Evolutionary conservation across 1,284 basidiomycete species (phyloP), one percentile per base, ranked within the genome.

Genomic region (Ceratobasidium sp.): DNA sequence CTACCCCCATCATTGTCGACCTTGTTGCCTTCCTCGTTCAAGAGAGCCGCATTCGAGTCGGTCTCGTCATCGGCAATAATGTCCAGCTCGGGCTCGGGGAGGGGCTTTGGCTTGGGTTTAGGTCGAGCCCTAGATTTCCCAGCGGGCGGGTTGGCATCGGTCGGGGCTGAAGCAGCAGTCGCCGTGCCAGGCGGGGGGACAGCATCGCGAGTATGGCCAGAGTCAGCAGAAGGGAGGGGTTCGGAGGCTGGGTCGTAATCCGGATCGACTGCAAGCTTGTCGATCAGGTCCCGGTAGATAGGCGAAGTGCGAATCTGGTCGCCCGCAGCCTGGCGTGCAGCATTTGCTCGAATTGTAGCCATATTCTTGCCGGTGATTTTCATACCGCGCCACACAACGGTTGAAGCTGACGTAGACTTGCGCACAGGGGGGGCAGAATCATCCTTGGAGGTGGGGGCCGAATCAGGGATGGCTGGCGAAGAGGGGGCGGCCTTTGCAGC

Each of bases 191-290:
- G 54, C 2, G 54, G 2, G 32, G 22, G 54, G 17, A 25, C 22
- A 29, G 54, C n/a, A n/a, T n/a, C 7, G 43, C 43, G 43, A 44
- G 7, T 13, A 44, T 13, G 43, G 13, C 43, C 32, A 13, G 40
- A 40, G 7, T 44, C 61, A 29, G 65, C 40, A 19, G 29, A 29
- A n/a, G 65, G 65, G 25, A 11, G 5, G 19, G 65, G 65, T 15
- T 67, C 65, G 6, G 65, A 51, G 1, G 65, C 22, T 32, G 66
- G 66, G 37, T 68, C 51, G 66, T 68, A 68, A 8, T 37, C 34
- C 34, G 66, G 66, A 54, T 68, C 66, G 2, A 1, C 51, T 0
- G 51, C 51, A 37, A 68, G 66, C 22, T 32, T 68, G 32, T 56
- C 34, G 34, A 68, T 56, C 44, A 68, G 37, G 6, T 56, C 66